These are phyloP conservation scores for Fusarium sambucinum DNA, from an alignment of 2,329 filamentous ascomycete genomes.

Conservation along the genomic window DNA sequence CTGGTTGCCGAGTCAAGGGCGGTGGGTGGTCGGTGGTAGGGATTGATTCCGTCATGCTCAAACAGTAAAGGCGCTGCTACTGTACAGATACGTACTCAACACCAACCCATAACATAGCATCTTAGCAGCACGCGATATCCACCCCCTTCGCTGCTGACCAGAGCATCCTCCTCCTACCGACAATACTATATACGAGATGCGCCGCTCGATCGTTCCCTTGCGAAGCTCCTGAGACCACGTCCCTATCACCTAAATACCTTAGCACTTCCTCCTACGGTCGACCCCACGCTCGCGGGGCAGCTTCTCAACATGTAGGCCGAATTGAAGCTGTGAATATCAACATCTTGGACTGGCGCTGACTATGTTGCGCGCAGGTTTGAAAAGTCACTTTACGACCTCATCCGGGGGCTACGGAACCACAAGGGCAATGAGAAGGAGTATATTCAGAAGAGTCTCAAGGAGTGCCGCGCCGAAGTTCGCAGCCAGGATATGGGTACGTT, in stretches of 20 bases:
- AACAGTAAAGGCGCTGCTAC: conserved; percentile 17
- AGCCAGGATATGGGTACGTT: conserved; percentile 89
- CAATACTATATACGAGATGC: conserved; percentile 42
- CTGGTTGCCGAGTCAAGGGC: conserved; percentile 42
- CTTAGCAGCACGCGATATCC: conserved; percentile 32
- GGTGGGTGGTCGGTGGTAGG: conserved; percentile 25
- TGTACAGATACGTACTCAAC: conserved; percentile 21
- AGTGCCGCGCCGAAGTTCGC: conserved; percentile 93
- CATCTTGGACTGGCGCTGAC: conserved; percentile 35
- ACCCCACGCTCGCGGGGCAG: conserved; percentile 50
- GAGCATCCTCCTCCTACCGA: conserved; percentile 9
- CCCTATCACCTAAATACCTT: conserved; percentile 29
- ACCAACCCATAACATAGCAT: conserved; percentile 12
- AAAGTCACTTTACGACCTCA: conserved; percentile 99
- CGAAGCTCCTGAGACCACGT: conserved; percentile 37
- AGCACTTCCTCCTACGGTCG: conserved; percentile 35
- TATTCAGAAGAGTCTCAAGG: conserved; percentile 90
- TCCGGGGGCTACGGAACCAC: conserved; percentile 92
- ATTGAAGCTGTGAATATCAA: conserved; percentile 19
- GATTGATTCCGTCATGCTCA: conserved; percentile 46
- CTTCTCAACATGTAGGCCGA: conserved; percentile 46
- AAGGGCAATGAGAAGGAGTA: conserved; percentile 96
- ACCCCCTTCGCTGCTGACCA: conserved; percentile 8
- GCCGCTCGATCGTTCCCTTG: conserved; percentile 24
- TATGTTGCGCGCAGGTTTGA: conserved; percentile 80